Conservation (phyloP, 2,329 filamentous ascomycete genomes). For the Scedosporium aurantiacum region DNA sequence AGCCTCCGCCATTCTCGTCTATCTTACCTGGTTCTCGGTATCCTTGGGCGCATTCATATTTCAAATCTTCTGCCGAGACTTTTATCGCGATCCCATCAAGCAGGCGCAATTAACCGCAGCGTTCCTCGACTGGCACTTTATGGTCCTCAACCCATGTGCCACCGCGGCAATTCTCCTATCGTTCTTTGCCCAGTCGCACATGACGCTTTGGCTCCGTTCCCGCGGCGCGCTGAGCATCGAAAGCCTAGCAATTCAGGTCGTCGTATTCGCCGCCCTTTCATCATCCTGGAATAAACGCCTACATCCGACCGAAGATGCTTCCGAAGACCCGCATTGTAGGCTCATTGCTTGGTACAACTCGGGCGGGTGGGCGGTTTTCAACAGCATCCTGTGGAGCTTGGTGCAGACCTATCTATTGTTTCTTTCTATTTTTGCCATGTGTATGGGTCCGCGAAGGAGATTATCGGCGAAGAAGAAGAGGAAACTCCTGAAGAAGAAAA, state of each 20-base stretch:
- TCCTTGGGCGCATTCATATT: constrained; percentile 6
- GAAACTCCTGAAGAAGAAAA: background rate
- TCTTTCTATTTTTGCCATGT: constrained; percentile 5
- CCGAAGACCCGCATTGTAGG: constrained; percentile 6
- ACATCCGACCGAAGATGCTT: background rate
- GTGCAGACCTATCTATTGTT: constrained; percentile 5
- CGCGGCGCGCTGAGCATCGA: constrained; percentile 7
- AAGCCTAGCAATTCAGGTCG: background rate
- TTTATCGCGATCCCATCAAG: background rate
- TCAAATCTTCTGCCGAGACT: constrained; percentile 6
- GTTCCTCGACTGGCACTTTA: constrained; percentile 7
- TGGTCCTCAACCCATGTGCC: constrained; percentile 6
- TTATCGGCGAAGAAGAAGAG: background rate
- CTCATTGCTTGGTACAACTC: constrained; percentile 7
- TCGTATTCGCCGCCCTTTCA: background rate
- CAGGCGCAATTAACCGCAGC: background rate
- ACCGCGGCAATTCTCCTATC: constrained; percentile 4
- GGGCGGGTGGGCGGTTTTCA: constrained; percentile 7
- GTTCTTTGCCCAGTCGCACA: constrained; percentile 5
- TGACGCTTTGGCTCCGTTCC: constrained; percentile 4
- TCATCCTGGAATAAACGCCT: constrained; percentile 4
- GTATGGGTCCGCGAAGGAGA: constrained; percentile 4
- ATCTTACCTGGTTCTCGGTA: constrained; percentile 3
- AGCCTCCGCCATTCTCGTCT: background rate
- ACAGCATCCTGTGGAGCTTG: background rate